Conservation (phyloP, 305 asterid genomes). For the Fraxinus velutina region DNA sequence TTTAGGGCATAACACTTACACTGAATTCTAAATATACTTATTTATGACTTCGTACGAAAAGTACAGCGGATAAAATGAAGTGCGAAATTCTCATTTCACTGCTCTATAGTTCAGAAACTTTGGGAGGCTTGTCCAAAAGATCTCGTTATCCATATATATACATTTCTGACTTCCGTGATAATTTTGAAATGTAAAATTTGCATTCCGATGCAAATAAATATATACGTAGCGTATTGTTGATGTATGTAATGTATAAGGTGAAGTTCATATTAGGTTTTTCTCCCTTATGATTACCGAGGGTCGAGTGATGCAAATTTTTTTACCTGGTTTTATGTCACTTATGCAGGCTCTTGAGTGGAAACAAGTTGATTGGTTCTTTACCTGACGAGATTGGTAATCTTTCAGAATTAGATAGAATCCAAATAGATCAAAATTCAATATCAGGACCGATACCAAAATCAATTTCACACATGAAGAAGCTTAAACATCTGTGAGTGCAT, state of each 20-base stretch:
- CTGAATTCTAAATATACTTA: not conserved
- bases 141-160: not conserved
- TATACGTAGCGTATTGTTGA: not conserved
- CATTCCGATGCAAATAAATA: not conserved
- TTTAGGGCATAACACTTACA: too few relatives aligned
- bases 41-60: not conserved
- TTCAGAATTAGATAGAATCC: conserved; percentile 38
- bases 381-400: conserved; percentile 46
- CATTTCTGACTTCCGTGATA: not conserved
- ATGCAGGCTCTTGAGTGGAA: conserved; percentile 49
- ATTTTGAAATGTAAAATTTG: not conserved
- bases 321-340: not conserved
- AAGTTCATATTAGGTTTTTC: not conserved
- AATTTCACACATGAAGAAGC: conserved; percentile 30
- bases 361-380: conserved; percentile 41
- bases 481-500: conserved; percentile 38
- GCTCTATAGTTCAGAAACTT: not conserved
- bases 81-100: not conserved
- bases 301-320: not conserved
- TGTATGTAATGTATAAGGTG: not conserved
- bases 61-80: not conserved
- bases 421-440: conserved; percentile 43
- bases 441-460: conserved; percentile 44
- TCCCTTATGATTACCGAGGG: not conserved
- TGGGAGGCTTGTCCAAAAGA: not conserved